Evolutionary conservation across 2,329 filamentous ascomycete species (phyloP), one percentile per base, ranked within the genome.

Genomic region (Pseudopithomyces chartarum): DNA sequence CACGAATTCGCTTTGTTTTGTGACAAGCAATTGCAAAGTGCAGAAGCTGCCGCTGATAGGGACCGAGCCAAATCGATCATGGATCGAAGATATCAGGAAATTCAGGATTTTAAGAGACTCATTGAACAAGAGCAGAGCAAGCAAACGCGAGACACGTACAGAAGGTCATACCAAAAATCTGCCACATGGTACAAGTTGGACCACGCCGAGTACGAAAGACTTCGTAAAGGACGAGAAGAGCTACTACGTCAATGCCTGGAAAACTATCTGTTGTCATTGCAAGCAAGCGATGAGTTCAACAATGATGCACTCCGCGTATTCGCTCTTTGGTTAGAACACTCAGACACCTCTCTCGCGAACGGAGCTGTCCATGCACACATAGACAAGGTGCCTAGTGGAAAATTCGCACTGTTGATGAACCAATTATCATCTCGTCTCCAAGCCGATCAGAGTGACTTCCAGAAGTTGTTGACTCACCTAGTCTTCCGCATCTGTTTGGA

Each of bases 1-100:
- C 92, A 97, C 71, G 91, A 96, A 67, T 98, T 98, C 74, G 95
- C 96, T 23, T 85, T 88, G 50, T 99, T 99, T 73, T 99, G 96
- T 68, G 94, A 99, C 72, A 88, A 92, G 68, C 95, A 99, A 73
- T 81, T 99, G 10, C 90, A 97, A 67, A 94, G 94, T 68, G 85
- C 89, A 0, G 92, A 96, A 65, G 87, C 89, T 33, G 79, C 93
- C 1, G 92, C 96, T 73, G 95, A 99, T 67, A 85, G 97, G 57
- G 85, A 86, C 29, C 88, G 95, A 44, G 84, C 97, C 40, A 85
- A 90, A 69, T 91, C 87, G 64, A 81, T 98, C 32, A 89, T 88
- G 63, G 84, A 92, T 68, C 88, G 88, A 58, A 97, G 97, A 73
- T 84, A 87, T 62, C 87, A 90, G 56, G 94, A 99, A 72, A 87